Base-by-base conservation (phyloP, 768 basidiomycete species). In the Leccinum olivaceopallidum region DNA sequence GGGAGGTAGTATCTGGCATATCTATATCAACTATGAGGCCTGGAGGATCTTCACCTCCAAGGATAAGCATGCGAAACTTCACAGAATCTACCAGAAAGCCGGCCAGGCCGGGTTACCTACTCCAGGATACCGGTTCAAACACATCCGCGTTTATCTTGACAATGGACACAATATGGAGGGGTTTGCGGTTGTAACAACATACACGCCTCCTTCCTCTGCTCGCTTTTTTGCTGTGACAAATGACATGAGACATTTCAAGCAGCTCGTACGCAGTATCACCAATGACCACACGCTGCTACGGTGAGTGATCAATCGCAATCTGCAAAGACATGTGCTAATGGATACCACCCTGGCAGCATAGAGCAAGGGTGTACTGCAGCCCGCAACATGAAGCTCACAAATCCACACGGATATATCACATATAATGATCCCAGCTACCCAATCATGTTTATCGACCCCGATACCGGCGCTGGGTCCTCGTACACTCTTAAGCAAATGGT, bases 381-480 rank as follows among this genome's bases (percentile, higher is more conserved):
- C 16, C 16, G 13, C 3, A 2, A 18, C 2, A 20, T 39, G 10
- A 30, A 22, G 2, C 37, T 57, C 42, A 12, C 0, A 58, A 28
- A 42, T n/a, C 55, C 55, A 3, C 55, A 58, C 8, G 57, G 55
- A 22, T 57, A 58, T 42, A 16, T 58, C 4, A 9, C 57, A 6
- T 12, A 1, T 2, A 2, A 18, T 18, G 4, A 9, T 9, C 8
- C 28, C 48, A 16, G 8, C 18, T 0, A 53, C 8, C 26, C 57
- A 12, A 42, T 58, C 37, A 2, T 39, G 28, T 58, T 58, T 22
- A 57, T 42, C 54, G 57, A 58, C 16, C 28, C 42, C 37, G 28
- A 58, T 12, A 42, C 37, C 2, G 7, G 10, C 7, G 18, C 2
- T 5, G 1, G 8, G 0, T 4, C 4, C 7, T 28, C 55, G 14